Evolutionary conservation across 2,329 filamentous ascomycete genomes (phyloP), one percentile per base, ranked within the genome.

Genomic region (Penicillium sclerotigenum): DNA sequence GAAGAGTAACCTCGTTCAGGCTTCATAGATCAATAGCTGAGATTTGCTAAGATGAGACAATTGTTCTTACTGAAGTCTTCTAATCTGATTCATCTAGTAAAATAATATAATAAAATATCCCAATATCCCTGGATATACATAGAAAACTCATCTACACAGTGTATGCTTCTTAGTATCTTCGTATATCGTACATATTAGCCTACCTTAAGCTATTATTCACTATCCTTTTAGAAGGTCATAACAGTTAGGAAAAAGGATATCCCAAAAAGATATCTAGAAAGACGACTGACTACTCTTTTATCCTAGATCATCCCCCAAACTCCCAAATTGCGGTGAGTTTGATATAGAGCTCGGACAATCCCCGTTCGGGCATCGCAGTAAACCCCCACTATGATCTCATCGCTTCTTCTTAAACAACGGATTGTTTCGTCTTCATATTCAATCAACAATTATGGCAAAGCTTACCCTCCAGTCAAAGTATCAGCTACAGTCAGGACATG

Each of bases 401-500:
- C 14, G 14, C 8, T 34, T 20, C 18, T 33, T 22, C 6, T 47
- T 16, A 14, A 28, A 47, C 34, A 33, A 16, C 16, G 26, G 5
- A 18, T 18, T 28, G 11, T 36, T 33, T 28, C 9, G 33, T 38
- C 13, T 18, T 10, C 5, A 42, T 11, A 22, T 7, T 11, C 20
- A 52, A 24, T 13, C 10, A 43, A 41, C 51, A 64, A 49, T 36
- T 8, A 69, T 66, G 64, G 50, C 59, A 0, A 41, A 59, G 11
- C 50, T 60, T 43, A 64, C 58, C 29, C 64, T 70, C 6, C 65
- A 58, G 11, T 68, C 68, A 10, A 82, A 76, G 28, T 77, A 82
- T 48, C 77, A 74, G 51, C 66, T 87, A 72, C 80, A 81, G 51
- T 86, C 83, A 16, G 84, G 84, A 38, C 79, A 85, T 68, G 80